These are phyloP conservation scores for Ajuga reptans DNA, from an alignment of 305 asterid genomes.

Conservation along the genomic window DNA sequence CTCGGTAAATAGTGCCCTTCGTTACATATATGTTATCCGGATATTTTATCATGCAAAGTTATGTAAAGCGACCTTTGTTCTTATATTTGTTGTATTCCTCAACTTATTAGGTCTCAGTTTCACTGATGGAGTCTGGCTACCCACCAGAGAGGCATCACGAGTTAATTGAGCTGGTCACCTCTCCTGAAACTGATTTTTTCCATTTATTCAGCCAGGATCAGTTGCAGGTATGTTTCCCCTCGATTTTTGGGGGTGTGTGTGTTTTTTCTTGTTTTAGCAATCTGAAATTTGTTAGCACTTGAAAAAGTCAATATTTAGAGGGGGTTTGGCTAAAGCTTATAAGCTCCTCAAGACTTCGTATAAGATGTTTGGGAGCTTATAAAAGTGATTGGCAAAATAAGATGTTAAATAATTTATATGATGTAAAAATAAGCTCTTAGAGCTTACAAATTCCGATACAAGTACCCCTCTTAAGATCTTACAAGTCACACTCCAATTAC, in stretches of 20 bases:
- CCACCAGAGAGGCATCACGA: slow-evolving; percentile 64
- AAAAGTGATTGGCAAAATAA: too few relatives aligned
- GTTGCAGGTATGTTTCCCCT: slow-evolving; percentile 56
- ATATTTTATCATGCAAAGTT: background rate
- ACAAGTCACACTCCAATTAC: too few relatives aligned
- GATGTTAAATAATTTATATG: too few relatives aligned
- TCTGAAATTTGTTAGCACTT: background rate
- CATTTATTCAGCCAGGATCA: slow-evolving; percentile 87
- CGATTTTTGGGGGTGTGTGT: background rate
- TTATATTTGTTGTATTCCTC: background rate
- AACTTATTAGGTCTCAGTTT: slow-evolving; percentile 60
- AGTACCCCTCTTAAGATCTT: too few relatives aligned
- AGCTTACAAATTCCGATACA: too few relatives aligned
- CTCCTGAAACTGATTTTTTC: slow-evolving; percentile 70
- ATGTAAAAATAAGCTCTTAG: too few relatives aligned
- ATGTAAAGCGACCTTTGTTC: background rate
- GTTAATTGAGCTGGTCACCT: slow-evolving; percentile 64
- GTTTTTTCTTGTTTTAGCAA: background rate
- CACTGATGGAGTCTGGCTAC: slow-evolving; percentile 59
- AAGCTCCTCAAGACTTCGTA: too few relatives aligned
- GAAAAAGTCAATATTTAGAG: too few relatives aligned
- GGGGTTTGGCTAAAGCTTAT: too few relatives aligned
- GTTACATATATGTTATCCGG: background rate
- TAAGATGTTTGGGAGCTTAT: too few relatives aligned
- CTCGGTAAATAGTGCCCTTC: too few relatives aligned